Percentiles rank a stretch among this genome's conserved stretches.
phyloP scores from a whole-genome alignment of 805 yeast genomes.

The Myxozyma melibiosi region DNA sequence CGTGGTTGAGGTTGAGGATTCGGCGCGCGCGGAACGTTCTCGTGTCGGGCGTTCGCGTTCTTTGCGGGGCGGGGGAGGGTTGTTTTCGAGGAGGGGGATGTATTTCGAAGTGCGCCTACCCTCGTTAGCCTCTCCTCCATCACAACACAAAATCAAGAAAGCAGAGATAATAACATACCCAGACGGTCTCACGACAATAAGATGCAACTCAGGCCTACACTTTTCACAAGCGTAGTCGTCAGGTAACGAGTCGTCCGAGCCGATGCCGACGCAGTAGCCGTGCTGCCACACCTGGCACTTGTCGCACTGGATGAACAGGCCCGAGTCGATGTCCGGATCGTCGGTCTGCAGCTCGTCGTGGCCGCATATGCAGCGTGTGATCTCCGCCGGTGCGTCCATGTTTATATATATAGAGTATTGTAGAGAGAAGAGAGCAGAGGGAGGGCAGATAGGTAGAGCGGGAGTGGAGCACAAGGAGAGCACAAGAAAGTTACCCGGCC shows the following conservation, averaged over 20 bases:
- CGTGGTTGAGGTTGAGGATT: neutral
- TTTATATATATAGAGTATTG: neutral
- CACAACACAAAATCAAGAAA: neutral
- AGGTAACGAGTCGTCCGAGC: constrained; percentile 73
- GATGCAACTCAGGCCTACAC: constrained; percentile 85
- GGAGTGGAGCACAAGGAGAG: neutral
- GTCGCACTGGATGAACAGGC: constrained; percentile 94
- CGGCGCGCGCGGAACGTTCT: neutral
- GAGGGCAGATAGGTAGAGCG: neutral
- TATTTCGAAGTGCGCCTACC: constrained; percentile 51
- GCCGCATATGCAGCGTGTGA: constrained; percentile 60
- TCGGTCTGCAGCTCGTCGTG: constrained; percentile 49
- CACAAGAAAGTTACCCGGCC: neutral
- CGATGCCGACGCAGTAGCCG: constrained; percentile 90
- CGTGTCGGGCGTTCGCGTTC: constrained; percentile 13
- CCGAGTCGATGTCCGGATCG: constrained; percentile 74
- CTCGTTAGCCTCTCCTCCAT: neutral
- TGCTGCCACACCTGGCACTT: constrained; percentile 96
- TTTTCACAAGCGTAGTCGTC: constrained; percentile 94
- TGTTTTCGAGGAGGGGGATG: constrained; percentile 47
- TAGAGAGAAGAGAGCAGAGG: neutral
- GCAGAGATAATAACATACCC: constrained; percentile 39
- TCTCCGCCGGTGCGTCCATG: constrained; percentile 44
- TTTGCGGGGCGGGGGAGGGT: constrained; percentile 14
- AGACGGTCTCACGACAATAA: constrained; percentile 51